Base-by-base conservation (phyloP, 371 early-diverging fungal species). In the Blastocladiella emersonii region DNA sequence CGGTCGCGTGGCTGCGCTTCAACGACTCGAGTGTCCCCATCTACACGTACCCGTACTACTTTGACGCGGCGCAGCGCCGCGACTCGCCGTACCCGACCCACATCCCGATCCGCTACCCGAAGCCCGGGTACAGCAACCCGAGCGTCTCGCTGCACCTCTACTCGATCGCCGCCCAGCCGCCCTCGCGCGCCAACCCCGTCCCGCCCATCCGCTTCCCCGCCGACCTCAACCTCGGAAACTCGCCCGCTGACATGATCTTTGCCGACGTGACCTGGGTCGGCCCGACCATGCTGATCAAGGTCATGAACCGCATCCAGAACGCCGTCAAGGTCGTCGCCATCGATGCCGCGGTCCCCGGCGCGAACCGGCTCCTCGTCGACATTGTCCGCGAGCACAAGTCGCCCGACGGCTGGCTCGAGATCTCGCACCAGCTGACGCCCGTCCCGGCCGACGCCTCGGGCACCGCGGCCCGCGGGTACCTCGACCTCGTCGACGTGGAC, bases 291-390 rank as follows among this genome's bases (percentile, higher is more conserved):
- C 66, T 93, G 34, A 88, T 91, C 53, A 79, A 89, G 66, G 79
- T 83, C 48, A 90, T 85, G 73, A 95, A 96, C 66, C 79, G 97
- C 23, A 85, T 93, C 36, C 97, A 96, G 69, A 91, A 91, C 68
- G 78, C 82, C 15, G 78, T 83, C 66, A 74, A 80, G 25, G 72
- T 90, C 25, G 86, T 80, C 62, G 62, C 90, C 27, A 82, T 79
- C 23, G 64, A 64, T 25, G 37, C 66, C 23, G 55, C 65, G 12
- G 61, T 66, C 13, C 70, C 66, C 0, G 76, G 76, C 7, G 64
- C 10, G 19, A 19, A 21, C 45, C 61, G 23, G n/a, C n/a, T n/a
- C n/a, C n/a, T n/a, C n/a, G n/a, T n/a, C n/a, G n/a, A n/a, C n/a
- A 56, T 78, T 17, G 77, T 83, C 34, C 74, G 81, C 12, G 79